Base-by-base conservation (phyloP, 768 basidiomycete species). In the Suillus discolor region DNA sequence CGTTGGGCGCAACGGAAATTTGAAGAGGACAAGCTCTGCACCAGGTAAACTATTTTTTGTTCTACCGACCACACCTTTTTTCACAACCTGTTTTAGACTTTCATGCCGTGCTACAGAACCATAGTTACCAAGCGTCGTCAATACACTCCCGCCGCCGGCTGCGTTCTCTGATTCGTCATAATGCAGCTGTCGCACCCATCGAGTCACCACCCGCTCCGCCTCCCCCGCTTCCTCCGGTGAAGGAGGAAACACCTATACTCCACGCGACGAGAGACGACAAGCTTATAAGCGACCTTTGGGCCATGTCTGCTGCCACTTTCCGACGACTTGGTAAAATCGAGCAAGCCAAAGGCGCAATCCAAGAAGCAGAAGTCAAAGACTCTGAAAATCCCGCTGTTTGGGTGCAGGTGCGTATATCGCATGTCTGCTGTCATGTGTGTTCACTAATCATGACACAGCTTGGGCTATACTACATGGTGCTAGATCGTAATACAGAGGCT, bases 221-320 rank as follows among this genome's bases (percentile, higher is more conserved):
- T 4, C 70, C 76, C 12, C 73, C 71, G 3, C 49, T 69, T 6
- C 81, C 87, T 2, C 79, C 82, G 4, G 4, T 68, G 72, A 45
- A 72, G 74, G 62, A 77, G 77, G 36, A 70, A 73, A 65, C 74
- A 70, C 64, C 78, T 62, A 70, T 77, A 42, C 76, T 65, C 70
- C 77, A 62, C 4, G 82, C 81, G 23, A 81, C 83, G 28, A 89
- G 89, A 68, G 87, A 88, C 63, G 85, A 86, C 47, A 80, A 88
- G 31, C 78, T 97, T 36, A 79, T 97, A 65, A 92, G 90, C 65
- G 89, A 94, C 70, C 79, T 98, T 8, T 99, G 97, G 97, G 78
- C 97, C 6, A 93, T 94, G 85, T 92, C 91, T 8, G 94, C 97
- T 1, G 95, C 97, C 18, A 97, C 94, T 0, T 99, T 98, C 80